Evolutionary conservation across 2,329 filamentous ascomycete species (phyloP).

Genomic region (Pseudogymnoascus sp.): DNA sequence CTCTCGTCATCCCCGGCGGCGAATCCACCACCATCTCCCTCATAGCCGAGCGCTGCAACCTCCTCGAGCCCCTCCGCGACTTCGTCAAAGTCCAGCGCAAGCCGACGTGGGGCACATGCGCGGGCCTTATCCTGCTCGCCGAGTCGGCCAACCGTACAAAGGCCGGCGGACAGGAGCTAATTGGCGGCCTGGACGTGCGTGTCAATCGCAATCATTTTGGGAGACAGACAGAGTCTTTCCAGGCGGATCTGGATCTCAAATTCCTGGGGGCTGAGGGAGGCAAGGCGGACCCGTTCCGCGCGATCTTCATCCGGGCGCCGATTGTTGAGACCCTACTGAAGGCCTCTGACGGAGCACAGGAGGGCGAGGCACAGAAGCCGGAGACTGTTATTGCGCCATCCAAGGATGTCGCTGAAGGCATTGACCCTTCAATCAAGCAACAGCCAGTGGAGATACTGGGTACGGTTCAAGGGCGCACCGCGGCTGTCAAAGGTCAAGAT

Average conservation of each 20-base stretch:
- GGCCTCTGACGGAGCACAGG: constrained; percentile 23
- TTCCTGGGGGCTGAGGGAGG: constrained; percentile 44
- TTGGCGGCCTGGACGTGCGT: constrained; percentile 82
- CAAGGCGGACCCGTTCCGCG: constrained; percentile 53
- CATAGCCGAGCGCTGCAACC: constrained; percentile 69
- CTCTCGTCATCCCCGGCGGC: constrained; percentile 82
- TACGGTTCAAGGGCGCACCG: constrained; percentile 37
- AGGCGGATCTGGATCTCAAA: constrained; percentile 62
- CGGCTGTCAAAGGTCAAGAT: constrained; percentile 32
- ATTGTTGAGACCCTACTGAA: constrained; percentile 77
- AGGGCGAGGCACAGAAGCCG: constrained; percentile 35
- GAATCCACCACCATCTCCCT: constrained; percentile 92
- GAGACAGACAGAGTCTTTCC: constrained; percentile 85
- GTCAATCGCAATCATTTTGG: constrained; percentile 95
- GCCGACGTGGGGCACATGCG: constrained; percentile 93
- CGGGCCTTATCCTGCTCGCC: constrained; percentile 82
- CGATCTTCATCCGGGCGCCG: constrained; percentile 89
- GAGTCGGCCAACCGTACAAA: constrained; percentile 84
- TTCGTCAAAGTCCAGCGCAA: constrained; percentile 80
- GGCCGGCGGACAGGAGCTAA: constrained; percentile 82
- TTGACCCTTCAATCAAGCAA: constrained; percentile 16
- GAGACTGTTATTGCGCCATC: constrained; percentile 27
- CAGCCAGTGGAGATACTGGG: constrained; percentile 42
- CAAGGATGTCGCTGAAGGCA: constrained; percentile 16
- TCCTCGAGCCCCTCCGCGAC: constrained; percentile 74